Conservation (phyloP, 768 basidiomycete species). For the Amanita polypyramis region DNA sequence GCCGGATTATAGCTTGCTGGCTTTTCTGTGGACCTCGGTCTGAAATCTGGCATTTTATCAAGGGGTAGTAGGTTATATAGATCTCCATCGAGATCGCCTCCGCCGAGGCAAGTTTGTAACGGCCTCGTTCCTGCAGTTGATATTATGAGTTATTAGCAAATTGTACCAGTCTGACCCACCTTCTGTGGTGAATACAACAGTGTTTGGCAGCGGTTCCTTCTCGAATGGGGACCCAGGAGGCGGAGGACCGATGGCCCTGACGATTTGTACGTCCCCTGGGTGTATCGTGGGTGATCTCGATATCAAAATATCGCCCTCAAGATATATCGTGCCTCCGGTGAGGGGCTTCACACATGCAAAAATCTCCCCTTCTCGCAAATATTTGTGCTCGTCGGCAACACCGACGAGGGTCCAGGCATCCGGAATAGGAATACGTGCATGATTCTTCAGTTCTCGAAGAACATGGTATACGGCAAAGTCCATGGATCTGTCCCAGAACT, state of each 20-base stretch:
- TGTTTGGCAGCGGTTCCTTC: slow-evolving; percentile 43
- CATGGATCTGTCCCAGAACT: slow-evolving; percentile 43
- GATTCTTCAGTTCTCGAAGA: slow-evolving; percentile 54
- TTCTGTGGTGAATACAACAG: slow-evolving; percentile 51
- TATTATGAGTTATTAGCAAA: background rate
- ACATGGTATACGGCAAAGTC: slow-evolving; percentile 49
- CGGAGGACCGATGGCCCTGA: slow-evolving; percentile 48
- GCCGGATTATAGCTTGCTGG: slow-evolving; percentile 45
- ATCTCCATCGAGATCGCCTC: slow-evolving; percentile 65
- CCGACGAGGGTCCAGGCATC: slow-evolving; percentile 61
- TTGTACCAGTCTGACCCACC: slow-evolving; percentile 24
- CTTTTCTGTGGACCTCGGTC: slow-evolving; percentile 11
- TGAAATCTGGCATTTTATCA: slow-evolving; percentile 24
- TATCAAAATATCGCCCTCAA: slow-evolving; percentile 45
- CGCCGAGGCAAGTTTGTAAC: slow-evolving; percentile 51
- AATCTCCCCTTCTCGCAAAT: slow-evolving; percentile 42
- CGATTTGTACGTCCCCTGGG: slow-evolving; percentile 59
- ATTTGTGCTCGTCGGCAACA: slow-evolving; percentile 53
- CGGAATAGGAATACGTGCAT: slow-evolving; percentile 58
- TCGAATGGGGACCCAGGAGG: slow-evolving; percentile 41
- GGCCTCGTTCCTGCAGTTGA: slow-evolving; percentile 40
- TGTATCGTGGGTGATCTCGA: slow-evolving; percentile 62
- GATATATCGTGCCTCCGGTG: slow-evolving; percentile 28
- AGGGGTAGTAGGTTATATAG: slow-evolving; percentile 43
- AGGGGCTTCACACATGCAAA: slow-evolving; percentile 46